Evolutionary conservation across 305 asterid genomes (phyloP).

Genomic region (Fraxinus ornus): DNA sequence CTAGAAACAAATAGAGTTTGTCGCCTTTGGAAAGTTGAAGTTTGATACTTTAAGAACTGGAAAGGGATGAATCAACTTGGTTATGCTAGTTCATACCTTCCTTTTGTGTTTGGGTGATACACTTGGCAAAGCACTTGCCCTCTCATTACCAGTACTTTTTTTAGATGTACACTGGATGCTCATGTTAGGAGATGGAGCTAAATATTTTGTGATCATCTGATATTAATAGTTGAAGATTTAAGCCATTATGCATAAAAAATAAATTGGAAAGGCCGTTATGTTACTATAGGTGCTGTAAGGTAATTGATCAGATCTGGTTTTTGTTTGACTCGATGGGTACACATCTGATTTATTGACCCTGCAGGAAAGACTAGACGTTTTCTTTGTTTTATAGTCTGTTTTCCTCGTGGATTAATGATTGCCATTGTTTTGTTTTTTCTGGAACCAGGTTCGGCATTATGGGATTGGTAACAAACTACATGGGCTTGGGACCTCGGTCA

Average conservation of each 20-base stretch:
- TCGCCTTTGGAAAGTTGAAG: not conserved
- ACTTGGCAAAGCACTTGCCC: not conserved
- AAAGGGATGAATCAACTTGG: not conserved
- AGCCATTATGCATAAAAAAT: not conserved
- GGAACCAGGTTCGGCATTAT: constrained; percentile 50
- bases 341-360: not conserved
- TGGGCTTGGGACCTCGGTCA: constrained; percentile 47
- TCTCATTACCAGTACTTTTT: not conserved
- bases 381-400: not conserved
- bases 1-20: not conserved
- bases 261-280: not conserved
- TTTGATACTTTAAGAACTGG: not conserved
- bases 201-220: not conserved
- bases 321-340: not conserved
- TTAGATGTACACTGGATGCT: not conserved
- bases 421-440: not conserved
- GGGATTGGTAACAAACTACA: constrained; percentile 57
- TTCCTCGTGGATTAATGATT: not conserved
- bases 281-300: not conserved
- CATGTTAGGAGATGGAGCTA: not conserved
- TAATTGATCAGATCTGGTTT: constrained; percentile 2
- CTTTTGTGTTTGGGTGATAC: not conserved
- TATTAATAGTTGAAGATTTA: not conserved
- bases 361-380: not conserved
- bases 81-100: not conserved